These are phyloP conservation scores for Aphanomyces invadans DNA, from an alignment of 352 stramenopile species.

Conservation along the genomic window DNA sequence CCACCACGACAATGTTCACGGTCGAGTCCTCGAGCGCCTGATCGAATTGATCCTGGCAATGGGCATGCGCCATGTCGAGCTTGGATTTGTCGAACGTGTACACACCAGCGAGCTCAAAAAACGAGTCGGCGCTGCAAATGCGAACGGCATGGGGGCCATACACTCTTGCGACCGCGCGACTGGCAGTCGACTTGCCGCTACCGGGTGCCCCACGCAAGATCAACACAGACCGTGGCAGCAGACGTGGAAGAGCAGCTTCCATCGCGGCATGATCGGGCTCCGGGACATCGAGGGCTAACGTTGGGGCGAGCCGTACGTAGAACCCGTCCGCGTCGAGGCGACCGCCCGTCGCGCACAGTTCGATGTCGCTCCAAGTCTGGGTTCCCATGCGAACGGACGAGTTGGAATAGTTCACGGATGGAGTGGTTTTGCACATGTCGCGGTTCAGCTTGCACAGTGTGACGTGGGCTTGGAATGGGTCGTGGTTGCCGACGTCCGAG, in stretches of 20 bases:
- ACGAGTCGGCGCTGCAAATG: slow-evolving; percentile 22
- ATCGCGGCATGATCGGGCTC: no score
- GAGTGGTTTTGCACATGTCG: background rate
- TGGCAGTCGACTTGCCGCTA: slow-evolving; percentile 2
- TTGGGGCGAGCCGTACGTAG: slow-evolving; percentile 1
- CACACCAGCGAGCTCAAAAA: background rate
- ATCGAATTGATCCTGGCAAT: background rate
- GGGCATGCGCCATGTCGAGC: slow-evolving; percentile 3
- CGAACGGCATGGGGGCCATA: background rate
- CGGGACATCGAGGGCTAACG: background rate
- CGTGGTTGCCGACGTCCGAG: slow-evolving; percentile 13
- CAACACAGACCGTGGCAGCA: background rate
- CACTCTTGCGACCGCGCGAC: background rate
- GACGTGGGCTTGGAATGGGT: slow-evolving; percentile 15
- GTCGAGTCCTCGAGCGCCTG: background rate
- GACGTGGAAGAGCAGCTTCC: background rate
- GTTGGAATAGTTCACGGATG: background rate
- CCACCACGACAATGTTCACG: slow-evolving; percentile 15
- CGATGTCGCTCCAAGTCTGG: background rate
- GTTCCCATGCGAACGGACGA: background rate
- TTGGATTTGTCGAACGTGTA: slow-evolving; percentile 5
- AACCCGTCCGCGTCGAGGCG: slow-evolving; percentile 2
- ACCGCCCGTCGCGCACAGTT: slow-evolving; percentile 11
- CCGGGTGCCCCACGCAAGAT: slow-evolving; percentile 19
- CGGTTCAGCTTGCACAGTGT: slow-evolving; percentile 16